A percentile compares a stretch with the other conserved stretches of the same genome.
Evolutionary conservation across 2,329 filamentous ascomycete genomes (phyloP).

Genomic region (Colletotrichum navitas): DNA sequence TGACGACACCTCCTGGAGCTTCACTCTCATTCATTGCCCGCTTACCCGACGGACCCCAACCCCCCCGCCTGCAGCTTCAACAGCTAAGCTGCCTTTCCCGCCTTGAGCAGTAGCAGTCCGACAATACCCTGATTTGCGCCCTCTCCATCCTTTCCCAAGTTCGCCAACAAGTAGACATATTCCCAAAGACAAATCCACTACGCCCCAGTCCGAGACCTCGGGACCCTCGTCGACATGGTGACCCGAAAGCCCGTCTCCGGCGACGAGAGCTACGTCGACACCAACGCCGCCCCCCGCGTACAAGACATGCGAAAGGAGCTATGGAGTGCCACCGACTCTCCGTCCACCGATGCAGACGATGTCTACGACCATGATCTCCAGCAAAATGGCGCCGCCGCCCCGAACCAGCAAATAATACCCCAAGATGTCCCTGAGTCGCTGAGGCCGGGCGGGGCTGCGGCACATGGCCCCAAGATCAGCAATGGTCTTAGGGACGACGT

Average conservation of each 20-base stretch:
- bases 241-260: slow-evolving; percentile 55
- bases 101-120: background rate
- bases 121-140: background rate
- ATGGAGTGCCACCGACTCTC: slow-evolving; percentile 52
- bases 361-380: slow-evolving; percentile 46
- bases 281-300: slow-evolving; percentile 45
- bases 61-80: slow-evolving; percentile 20
- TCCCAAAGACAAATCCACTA: background rate
- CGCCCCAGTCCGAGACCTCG: slow-evolving; percentile 32
- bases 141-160: background rate
- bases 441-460: slow-evolving; percentile 49
- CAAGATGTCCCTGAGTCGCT: slow-evolving; percentile 50
- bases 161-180: slow-evolving; percentile 5
- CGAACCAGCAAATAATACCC: slow-evolving; percentile 13
- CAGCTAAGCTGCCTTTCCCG: background rate
- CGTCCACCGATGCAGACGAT: slow-evolving; percentile 45
- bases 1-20: slow-evolving; percentile 39
- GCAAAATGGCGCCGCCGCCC: slow-evolving; percentile 28
- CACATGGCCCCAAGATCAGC: slow-evolving; percentile 45
- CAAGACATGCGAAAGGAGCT: slow-evolving; percentile 49
- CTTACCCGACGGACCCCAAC: slow-evolving; percentile 8
- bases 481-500: slow-evolving; percentile 51
- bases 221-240: slow-evolving; percentile 53
- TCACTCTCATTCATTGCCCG: slow-evolving; percentile 25
- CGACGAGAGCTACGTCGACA: slow-evolving; percentile 46